Evolutionary conservation across 2,329 filamentous ascomycete genomes (phyloP).

Genomic region (Xylaria sp.): DNA sequence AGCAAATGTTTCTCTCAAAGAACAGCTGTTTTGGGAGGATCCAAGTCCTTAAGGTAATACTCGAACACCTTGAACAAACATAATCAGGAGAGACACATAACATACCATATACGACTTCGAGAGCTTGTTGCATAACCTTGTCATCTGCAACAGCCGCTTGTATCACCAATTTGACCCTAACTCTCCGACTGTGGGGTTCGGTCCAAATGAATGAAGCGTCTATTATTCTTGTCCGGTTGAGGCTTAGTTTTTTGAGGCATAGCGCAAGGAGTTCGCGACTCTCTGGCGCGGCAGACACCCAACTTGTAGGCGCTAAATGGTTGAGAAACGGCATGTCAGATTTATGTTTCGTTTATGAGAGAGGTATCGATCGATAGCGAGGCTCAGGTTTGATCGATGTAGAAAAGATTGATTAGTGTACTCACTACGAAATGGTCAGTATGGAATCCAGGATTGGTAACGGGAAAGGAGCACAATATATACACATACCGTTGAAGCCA

Average conservation of each 20-base stretch:
- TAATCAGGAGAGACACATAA: not conserved
- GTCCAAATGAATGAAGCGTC: constrained; percentile 99
- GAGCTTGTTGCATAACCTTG: constrained; percentile 84
- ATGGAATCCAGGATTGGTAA: constrained; percentile 64
- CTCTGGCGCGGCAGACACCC: constrained; percentile 86
- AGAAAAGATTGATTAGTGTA: not conserved
- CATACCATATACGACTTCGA: constrained; percentile 83
- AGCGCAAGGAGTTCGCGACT: constrained; percentile 92
- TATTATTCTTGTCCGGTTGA: constrained; percentile 92
- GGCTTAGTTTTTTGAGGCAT: constrained; percentile 85
- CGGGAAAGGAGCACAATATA: not conserved
- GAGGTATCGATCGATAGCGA: not conserved
- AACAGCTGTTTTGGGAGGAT: not conserved
- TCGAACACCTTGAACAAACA: not conserved
- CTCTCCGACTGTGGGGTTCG: constrained; percentile 90
- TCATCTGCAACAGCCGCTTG: constrained; percentile 75
- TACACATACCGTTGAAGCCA: constrained; percentile 39
- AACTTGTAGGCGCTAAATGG: constrained; percentile 73
- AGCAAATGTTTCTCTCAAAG: not conserved
- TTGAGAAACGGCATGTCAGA: constrained; percentile 10
- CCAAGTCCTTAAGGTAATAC: not conserved
- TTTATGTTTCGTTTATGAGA: not conserved
- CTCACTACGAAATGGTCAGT: constrained; percentile 33
- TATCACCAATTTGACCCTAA: constrained; percentile 95
- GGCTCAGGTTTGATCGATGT: not conserved